Conservation (phyloP, 257 asterid species). For the Solanum corneliomulleri region DNA sequence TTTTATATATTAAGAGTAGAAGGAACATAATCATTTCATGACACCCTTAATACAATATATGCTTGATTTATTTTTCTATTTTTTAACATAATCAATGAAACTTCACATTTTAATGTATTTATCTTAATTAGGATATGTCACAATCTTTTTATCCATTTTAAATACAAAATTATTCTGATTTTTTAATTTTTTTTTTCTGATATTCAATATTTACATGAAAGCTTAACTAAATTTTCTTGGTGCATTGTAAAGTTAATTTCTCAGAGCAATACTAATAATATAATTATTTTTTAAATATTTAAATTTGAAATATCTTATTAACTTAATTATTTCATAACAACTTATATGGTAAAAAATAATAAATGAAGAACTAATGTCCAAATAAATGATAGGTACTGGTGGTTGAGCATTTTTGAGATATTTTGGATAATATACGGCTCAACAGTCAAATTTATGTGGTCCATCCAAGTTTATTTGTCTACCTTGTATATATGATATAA, state of each 20-base stretch:
- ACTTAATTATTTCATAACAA: not conserved
- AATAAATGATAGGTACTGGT: not conserved
- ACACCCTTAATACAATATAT: not conserved
- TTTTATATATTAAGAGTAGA: not conserved
- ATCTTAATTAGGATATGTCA: not conserved
- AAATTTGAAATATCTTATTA: not conserved
- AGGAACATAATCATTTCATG: too few species aligned
- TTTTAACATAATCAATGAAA: not conserved
- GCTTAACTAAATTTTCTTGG: not conserved
- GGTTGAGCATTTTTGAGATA: constrained; percentile 3
- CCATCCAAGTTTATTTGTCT: not conserved
- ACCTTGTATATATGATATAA: not conserved
- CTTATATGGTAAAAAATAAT: not conserved
- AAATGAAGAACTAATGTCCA: not conserved
- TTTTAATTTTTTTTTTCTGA: not conserved
- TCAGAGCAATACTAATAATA: not conserved
- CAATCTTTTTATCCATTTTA: not conserved
- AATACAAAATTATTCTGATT: too few species aligned
- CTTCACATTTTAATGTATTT: not conserved
- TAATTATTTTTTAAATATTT: not conserved
- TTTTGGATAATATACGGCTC: not conserved
- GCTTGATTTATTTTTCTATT: not conserved
- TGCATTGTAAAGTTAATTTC: not conserved
- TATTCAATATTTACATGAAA: fast-evolving
- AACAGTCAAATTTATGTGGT: constrained; percentile 14